These are phyloP conservation scores for Microcyclospora pomicola DNA, from an alignment of 2,329 filamentous ascomycete genomes.

Conservation along the genomic window DNA sequence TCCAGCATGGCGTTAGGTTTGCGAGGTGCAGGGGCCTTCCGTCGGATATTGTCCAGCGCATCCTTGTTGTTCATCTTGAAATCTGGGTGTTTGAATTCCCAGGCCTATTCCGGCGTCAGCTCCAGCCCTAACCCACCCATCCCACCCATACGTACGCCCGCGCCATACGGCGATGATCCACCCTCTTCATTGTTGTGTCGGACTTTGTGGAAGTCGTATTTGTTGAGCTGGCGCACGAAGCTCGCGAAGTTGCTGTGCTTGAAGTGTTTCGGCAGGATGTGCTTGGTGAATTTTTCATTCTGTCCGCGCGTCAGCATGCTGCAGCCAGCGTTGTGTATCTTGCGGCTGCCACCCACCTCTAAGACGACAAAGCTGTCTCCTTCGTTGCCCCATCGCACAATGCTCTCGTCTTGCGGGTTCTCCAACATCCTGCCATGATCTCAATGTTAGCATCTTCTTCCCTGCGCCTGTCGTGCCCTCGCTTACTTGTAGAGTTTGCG, in stretches of 20 bases:
- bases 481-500: constrained; percentile 95
- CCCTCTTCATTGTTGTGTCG: constrained; percentile 79
- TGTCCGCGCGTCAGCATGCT: constrained; percentile 26
- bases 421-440: constrained; percentile 66
- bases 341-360: constrained; percentile 49
- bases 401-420: constrained; percentile 79
- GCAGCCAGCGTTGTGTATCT: constrained; percentile 2
- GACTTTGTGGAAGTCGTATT: constrained; percentile 81
- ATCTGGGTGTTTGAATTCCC: constrained; percentile 96
- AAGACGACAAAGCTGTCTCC: constrained; percentile 94
- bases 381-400: constrained; percentile 90
- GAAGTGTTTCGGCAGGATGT: constrained; percentile 93
- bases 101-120: constrained; percentile 45
- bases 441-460: constrained; percentile 1
- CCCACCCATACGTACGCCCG: constrained; percentile 44
- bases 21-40: constrained; percentile 83
- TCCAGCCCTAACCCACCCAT: neutral
- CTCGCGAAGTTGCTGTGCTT: constrained; percentile 82
- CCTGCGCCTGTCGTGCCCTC: neutral
- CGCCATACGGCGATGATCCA: constrained; percentile 66
- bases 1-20: constrained; percentile 56
- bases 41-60: constrained; percentile 86
- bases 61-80: constrained; percentile 95
- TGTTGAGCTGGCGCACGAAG: constrained; percentile 56
- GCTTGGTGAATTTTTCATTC: constrained; percentile 98